Evolutionary conservation across 768 basidiomycete species (phyloP).

Genomic region (Astraeus odoratus): DNA sequence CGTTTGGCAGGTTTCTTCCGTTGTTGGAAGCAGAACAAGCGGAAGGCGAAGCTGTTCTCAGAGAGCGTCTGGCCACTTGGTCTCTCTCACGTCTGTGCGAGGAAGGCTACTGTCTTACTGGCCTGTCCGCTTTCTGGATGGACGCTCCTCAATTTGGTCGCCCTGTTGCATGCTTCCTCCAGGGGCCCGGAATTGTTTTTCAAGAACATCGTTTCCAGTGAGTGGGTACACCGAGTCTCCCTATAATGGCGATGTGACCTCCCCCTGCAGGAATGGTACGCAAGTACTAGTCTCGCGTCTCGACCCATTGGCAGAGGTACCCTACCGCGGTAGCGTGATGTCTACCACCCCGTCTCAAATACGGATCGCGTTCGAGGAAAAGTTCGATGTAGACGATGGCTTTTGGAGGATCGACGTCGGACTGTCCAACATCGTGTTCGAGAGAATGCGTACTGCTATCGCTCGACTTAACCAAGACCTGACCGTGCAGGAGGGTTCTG

Average conservation of each 20-base stretch:
- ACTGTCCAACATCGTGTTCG: conserved; percentile 54
- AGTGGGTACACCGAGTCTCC: conserved; percentile 16
- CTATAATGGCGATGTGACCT: conserved; percentile 2
- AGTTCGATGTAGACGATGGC: conserved; percentile 37
- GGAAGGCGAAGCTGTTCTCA: conserved; percentile 52
- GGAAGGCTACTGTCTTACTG: conserved; percentile 71
- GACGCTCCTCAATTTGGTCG: conserved; percentile 56
- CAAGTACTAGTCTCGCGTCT: conserved; percentile 57
- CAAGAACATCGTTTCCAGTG: conserved; percentile 70
- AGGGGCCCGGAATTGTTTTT: conserved; percentile 56
- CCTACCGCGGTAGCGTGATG: conserved; percentile 50
- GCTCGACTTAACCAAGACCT: conserved; percentile 50
- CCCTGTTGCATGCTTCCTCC: conserved; percentile 56
- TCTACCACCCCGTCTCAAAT: conserved; percentile 44
- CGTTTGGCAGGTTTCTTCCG: conserved; percentile 37
- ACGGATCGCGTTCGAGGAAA: conserved; percentile 50
- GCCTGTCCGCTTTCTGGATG: conserved; percentile 62
- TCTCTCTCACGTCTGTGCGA: conserved; percentile 46
- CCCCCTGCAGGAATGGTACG: conserved; percentile 52
- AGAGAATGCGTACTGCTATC: conserved; percentile 68
- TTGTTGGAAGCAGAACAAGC: conserved; percentile 53
- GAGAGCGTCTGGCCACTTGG: conserved; percentile 65
- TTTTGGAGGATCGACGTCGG: conserved; percentile 69
- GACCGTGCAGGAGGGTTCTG: conserved; percentile 29
- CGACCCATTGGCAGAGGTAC: conserved; percentile 53